Base-by-base conservation (phyloP, 108 stramenopile genomes). In the Cyclostephanos invisitatus region DNA sequence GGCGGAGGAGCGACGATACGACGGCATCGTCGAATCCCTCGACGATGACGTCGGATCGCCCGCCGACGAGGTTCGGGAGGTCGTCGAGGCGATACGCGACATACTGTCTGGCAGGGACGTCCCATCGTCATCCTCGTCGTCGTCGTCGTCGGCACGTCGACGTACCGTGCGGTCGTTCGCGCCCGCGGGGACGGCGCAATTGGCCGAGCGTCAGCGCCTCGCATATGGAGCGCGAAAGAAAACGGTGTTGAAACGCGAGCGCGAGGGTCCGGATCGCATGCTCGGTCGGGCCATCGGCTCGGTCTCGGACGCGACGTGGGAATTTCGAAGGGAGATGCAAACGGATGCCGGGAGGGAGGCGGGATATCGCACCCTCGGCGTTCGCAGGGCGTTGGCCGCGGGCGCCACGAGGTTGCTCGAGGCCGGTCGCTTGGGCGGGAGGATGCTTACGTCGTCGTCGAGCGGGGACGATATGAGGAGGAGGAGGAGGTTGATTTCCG, bases 281-380 rank as follows among this genome's bases (percentile, higher is more conserved):
- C 38, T 89, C 0, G 64, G 82, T 7, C 67, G 86, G 42, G 72
- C 81, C 12, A 74, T 87, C 17, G 77, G 82, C 17, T 73, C 67
- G 35, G 80, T 89, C 9, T 73, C 89, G 9, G 90, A 93, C 83
- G 79, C 84, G 17, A 87, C 90, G 12, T 91, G 79, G 68, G 89
- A 93, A 68, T 29, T 93, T n/a, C 57, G 72, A 21, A 82, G 80
- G 66, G 92, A 93, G 74, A 74, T 93, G 55, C 61, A 84, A 64
- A 67, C 70, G 14, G 92, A 87, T 54, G 67, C 71, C 7, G 91
- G 84, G 53, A 61, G 78, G 60, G 79, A 80, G 68, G 87, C 92
- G 51, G 92, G 92, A 22, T 93, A 90, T 80, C 79, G 84, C 71
- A 88, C 81, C 21, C 81, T 86, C 64, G 67, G 75, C 17, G 77